Evolutionary conservation across 1,284 basidiomycete species (phyloP).

Genomic region (Cutaneotrichosporon curvatum): DNA sequence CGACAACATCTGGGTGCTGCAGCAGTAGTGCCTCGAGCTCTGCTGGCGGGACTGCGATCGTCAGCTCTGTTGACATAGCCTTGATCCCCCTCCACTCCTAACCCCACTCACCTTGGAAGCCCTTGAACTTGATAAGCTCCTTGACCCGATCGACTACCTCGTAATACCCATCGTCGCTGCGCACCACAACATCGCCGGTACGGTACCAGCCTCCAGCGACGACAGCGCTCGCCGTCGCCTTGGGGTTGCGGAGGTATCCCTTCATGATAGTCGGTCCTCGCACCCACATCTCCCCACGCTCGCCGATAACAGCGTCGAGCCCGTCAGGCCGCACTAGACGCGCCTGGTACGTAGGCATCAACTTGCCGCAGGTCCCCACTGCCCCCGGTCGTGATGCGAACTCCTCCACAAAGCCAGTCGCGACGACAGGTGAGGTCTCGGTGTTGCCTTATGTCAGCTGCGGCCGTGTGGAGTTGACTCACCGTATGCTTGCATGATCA

Average conservation of each 20-base stretch:
- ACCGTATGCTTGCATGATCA: conserved; percentile 45
- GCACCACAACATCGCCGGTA: conserved; percentile 66
- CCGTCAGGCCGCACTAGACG: conserved; percentile 56
- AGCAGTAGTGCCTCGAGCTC: conserved; percentile 70
- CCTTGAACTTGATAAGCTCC: conserved; percentile 71
- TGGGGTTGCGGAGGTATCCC: conserved; percentile 57
- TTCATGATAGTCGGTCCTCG: conserved; percentile 74
- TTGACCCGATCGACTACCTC: conserved; percentile 53
- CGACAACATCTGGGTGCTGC: conserved; percentile 61
- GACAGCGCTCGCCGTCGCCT: conserved; percentile 58
- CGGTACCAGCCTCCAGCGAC: conserved; percentile 66
- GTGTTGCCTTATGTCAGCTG: conserved; percentile 54
- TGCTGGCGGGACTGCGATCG: conserved; percentile 66
- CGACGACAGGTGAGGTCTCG: conserved; percentile 48
- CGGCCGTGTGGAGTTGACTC: too few relatives aligned
- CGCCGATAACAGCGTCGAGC: conserved; percentile 49
- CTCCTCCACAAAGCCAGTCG: conserved; percentile 25
- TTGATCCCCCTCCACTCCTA: too few relatives aligned
- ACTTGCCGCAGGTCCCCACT: conserved; percentile 58
- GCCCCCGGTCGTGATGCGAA: conserved; percentile 51
- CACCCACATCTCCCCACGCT: conserved; percentile 73
- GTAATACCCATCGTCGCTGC: conserved; percentile 56
- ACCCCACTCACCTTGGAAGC: conserved; percentile 29
- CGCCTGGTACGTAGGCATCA: conserved; percentile 71
- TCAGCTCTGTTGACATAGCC: too few relatives aligned